Conservation (phyloP, 306 rosid species). For the Begonia peltatifolia region DNA sequence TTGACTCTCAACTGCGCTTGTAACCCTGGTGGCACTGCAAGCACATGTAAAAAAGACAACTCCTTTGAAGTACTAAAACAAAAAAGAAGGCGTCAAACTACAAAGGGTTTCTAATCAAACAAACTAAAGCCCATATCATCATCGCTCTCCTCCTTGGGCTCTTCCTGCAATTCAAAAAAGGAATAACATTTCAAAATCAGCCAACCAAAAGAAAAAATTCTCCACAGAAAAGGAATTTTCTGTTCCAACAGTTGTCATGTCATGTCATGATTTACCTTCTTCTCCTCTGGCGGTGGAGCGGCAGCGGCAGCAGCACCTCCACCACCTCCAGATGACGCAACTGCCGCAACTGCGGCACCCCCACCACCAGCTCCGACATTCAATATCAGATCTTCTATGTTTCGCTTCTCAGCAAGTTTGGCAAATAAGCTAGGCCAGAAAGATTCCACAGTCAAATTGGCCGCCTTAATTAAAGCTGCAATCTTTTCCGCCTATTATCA, state of each 20-base stretch:
- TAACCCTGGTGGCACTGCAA: neutral
- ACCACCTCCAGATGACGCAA: conserved; percentile 18
- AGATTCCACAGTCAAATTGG: conserved; percentile 36
- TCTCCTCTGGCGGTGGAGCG: conserved; percentile 41
- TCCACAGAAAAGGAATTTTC: too few relatives aligned
- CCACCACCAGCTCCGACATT: conserved; percentile 38
- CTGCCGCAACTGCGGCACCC: conserved; percentile 26
- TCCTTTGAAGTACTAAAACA: neutral
- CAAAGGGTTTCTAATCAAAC: conserved; percentile 15
- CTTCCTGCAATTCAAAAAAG: conserved; percentile 25
- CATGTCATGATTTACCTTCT: conserved; percentile 29
- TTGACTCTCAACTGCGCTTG: neutral
- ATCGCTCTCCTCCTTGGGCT: conserved; percentile 22
- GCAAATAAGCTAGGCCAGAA: conserved; percentile 70
- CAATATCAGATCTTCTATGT: conserved; percentile 42
- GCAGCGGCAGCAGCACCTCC: conserved; percentile 19
- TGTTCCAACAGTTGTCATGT: too few relatives aligned
- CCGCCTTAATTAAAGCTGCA: conserved; percentile 32
- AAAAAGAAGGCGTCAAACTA: neutral
- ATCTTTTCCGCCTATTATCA: conserved; percentile 53
- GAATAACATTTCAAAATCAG: neutral
- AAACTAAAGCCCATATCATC: conserved; percentile 37
- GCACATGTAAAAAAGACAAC: neutral
- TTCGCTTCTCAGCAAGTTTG: conserved; percentile 46
- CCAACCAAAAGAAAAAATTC: neutral